Evolutionary conservation across 1,284 basidiomycete genomes (phyloP).

Genomic region (Cutaneotrichosporon daszewskae): DNA sequence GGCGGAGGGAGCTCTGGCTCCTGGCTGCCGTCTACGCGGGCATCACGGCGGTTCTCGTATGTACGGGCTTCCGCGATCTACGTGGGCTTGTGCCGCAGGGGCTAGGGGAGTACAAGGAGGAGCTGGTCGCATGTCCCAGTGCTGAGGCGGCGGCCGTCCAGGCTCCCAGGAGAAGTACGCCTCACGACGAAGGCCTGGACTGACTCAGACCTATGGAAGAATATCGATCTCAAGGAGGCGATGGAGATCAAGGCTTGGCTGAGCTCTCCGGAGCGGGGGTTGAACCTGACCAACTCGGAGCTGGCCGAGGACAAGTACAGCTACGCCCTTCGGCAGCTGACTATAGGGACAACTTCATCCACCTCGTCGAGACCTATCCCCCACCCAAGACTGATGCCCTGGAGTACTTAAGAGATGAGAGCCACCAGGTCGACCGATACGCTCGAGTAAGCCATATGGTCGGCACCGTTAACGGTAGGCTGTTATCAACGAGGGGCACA

Average conservation of each 20-base stretch:
- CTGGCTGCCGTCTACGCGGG: no score
- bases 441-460: slow-evolving; percentile 32
- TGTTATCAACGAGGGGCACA: slow-evolving; percentile 51
- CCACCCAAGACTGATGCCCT: slow-evolving; percentile 36
- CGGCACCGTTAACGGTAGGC: slow-evolving; percentile 44
- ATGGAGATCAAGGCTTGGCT: slow-evolving; percentile 53
- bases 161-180: no score
- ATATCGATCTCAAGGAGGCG: slow-evolving; percentile 48
- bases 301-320: slow-evolving; percentile 15
- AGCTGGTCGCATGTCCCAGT: no score
- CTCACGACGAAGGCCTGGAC: no score
- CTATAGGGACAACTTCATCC: slow-evolving; percentile 37
- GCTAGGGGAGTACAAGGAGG: no score
- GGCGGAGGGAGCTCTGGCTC: no score
- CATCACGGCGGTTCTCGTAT: no score
- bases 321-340: neutral
- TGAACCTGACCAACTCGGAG: slow-evolving; percentile 48
- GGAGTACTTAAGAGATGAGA: slow-evolving; percentile 19
- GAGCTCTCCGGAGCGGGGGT: slow-evolving; percentile 44
- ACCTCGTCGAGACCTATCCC: slow-evolving; percentile 28
- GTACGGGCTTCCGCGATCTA: no score
- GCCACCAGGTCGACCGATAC: slow-evolving; percentile 19
- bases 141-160: no score
- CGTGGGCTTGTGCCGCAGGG: no score
- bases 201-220: slow-evolving; percentile 30